These are phyloP conservation scores for Penicillium malachiteum DNA, from an alignment of 495 filamentous ascomycete species.

Conservation along the genomic window DNA sequence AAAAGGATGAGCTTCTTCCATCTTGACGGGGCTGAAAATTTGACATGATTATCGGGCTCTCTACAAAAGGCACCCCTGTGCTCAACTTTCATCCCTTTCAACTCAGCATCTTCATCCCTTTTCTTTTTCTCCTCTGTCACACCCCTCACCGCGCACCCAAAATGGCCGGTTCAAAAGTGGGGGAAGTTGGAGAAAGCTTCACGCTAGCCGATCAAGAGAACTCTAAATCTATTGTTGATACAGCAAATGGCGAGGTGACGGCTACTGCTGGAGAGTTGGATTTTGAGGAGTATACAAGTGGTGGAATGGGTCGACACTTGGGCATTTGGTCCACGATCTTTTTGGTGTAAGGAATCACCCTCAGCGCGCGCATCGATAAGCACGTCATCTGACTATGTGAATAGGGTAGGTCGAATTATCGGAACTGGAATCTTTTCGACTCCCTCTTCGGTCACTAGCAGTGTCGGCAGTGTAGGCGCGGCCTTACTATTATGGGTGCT, in stretches of 20 bases:
- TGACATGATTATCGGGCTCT: no score
- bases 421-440: slow-evolving; percentile 73
- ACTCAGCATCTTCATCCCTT: not conserved
- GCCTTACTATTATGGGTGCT: slow-evolving; percentile 61
- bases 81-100: no score
- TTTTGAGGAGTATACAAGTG: slow-evolving; percentile 12
- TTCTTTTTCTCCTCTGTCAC: not conserved
- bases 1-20: not conserved
- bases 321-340: slow-evolving; percentile 43
- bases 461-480: slow-evolving; percentile 65
- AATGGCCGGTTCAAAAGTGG: no score
- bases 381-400: slow-evolving; percentile 8
- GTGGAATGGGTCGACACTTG: slow-evolving; percentile 33
- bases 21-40: no score
- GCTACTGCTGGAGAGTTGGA: slow-evolving; percentile 5
- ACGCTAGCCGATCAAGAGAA: not conserved
- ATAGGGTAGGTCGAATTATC: slow-evolving; percentile 61
- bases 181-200: not conserved
- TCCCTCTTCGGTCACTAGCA: slow-evolving; percentile 58
- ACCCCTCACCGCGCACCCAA: not conserved
- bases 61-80: no score
- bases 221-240: not conserved
- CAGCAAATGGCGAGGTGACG: not conserved
- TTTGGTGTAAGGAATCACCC: slow-evolving; percentile 31
- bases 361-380: not conserved